Evolutionary conservation across 1,284 basidiomycete species (phyloP), one percentile per base, ranked within the genome.

Genomic region (Thecaphora thlaspeos): DNA sequence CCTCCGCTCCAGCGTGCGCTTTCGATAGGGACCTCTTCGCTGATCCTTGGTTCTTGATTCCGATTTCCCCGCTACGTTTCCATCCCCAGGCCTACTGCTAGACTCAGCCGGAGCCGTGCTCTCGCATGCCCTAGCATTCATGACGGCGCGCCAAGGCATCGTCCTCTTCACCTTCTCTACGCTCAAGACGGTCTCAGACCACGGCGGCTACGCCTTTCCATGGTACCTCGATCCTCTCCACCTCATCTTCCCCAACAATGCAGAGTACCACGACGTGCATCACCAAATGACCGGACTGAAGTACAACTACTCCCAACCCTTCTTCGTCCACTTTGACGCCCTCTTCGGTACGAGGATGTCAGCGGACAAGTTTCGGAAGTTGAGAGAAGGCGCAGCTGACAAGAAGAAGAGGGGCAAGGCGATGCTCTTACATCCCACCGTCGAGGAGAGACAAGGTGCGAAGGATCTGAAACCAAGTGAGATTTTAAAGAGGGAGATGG

Each of bases 231-330:
- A 79, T 44, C 79, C 79, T 8, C 81, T 93, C 42, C 93, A 97
- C 78, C 75, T 90, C 68, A 72, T 96, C 51, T 90, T 88, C 57
- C 82, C 84, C n/a, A 99, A 99, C 79, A 95, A 91, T 75, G 89
- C 92, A 2, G 91, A 95, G 78, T 99, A 96, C 79, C 94, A 97
- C 79, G 94, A 97, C 79, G 95, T 98, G 58, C 94, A 98, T 78
- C 94, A 97, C 79, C 75, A 93, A 86, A 81, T 84, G 54, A 87
- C 91, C 68, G 94, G 95, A 3, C 90, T 97, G 80, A 95, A 96
- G 80, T 88, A 86, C 53, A 98, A 98, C 79, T 99, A 94, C 77
- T 85, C 90, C 18, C 94, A 95, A 78, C 93, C 92, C 3, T 95
- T 91, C 82, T 96, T 82, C 57, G 60, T 72, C 8, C 71, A 74